phyloP scores from a whole-genome alignment of 1,284 basidiomycete species.

The Vanrija sp. region DNA sequence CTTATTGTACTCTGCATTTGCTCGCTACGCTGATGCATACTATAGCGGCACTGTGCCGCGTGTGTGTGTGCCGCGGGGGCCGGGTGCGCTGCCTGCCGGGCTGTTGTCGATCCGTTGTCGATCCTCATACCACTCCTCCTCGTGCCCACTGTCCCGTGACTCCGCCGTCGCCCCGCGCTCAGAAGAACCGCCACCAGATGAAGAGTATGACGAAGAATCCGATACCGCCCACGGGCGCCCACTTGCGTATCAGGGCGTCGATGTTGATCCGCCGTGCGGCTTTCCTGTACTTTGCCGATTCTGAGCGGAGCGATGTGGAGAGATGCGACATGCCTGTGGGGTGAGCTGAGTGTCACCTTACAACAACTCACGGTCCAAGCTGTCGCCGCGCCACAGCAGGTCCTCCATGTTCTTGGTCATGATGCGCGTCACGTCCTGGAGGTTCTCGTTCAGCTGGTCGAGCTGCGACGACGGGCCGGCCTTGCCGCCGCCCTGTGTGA shows the following conservation, averaged over 20 bases:
- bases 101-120: no score
- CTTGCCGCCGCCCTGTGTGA: conserved; percentile 54
- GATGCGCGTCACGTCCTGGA: conserved; percentile 96
- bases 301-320: conserved; percentile 93
- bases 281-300: conserved; percentile 96
- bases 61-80: no score
- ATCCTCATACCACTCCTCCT: no score
- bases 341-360: not conserved
- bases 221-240: conserved; percentile 83
- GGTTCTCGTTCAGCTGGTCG: conserved; percentile 88
- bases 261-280: conserved; percentile 93
- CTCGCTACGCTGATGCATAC: no score
- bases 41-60: no score
- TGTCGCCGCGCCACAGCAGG: conserved; percentile 64
- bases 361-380: conserved; percentile 22
- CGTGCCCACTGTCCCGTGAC: no score
- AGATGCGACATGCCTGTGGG: conserved; percentile 87
- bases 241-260: conserved; percentile 89
- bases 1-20: no score
- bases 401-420: conserved; percentile 99
- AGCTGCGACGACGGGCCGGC: conserved; percentile 54
- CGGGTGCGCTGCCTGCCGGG: no score
- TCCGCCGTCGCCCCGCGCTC: not conserved
- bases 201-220: conserved; percentile 77
- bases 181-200: conserved; percentile 83